Percentiles rank a stretch among this genome's conserved stretches.
Evolutionary conservation across 768 basidiomycete genomes (phyloP).

Genomic region (Boletus coccyginus): DNA sequence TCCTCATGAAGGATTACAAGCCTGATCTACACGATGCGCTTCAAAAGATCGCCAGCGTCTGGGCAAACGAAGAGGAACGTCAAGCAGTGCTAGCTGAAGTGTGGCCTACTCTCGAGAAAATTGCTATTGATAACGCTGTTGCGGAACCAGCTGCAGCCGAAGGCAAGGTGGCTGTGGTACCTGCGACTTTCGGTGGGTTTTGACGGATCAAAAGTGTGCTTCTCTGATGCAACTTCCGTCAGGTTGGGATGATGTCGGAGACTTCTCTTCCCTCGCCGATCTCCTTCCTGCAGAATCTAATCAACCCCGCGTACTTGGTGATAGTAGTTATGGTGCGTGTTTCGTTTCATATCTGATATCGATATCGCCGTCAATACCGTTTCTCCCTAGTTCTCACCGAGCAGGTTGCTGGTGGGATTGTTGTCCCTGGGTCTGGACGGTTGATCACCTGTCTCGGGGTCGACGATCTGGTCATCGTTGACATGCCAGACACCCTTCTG

Average conservation of each 20-base stretch:
- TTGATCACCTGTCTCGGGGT: constrained; percentile 81
- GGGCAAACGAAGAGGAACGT: constrained; percentile 59
- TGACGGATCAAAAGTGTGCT: constrained; percentile 5
- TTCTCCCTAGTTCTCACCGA: constrained; percentile 70
- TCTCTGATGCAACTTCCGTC: constrained; percentile 13
- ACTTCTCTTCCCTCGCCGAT: constrained; percentile 86
- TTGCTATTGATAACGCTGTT: constrained; percentile 85
- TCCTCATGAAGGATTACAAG: constrained; percentile 70
- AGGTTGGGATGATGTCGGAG: constrained; percentile 95
- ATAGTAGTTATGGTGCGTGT: constrained; percentile 59
- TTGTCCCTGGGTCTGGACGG: constrained; percentile 83
- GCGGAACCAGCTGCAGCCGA: constrained; percentile 81
- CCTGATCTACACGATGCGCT: constrained; percentile 69
- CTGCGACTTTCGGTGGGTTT: constrained; percentile 71
- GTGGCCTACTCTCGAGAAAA: constrained; percentile 80
- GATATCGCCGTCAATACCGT: constrained; percentile 1
- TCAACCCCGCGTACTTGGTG: constrained; percentile 82
- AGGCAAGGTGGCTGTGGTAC: constrained; percentile 83
- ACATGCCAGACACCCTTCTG: constrained; percentile 86
- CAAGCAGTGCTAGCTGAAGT: constrained; percentile 57
- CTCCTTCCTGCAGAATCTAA: constrained; percentile 80
- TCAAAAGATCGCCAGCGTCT: constrained; percentile 61
- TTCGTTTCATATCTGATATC: not conserved
- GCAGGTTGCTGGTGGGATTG: constrained; percentile 87
- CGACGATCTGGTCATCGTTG: constrained; percentile 86